Evolutionary conservation across 2,329 filamentous ascomycete genomes (phyloP).

Genomic region (Trichoderma aggressivum): DNA sequence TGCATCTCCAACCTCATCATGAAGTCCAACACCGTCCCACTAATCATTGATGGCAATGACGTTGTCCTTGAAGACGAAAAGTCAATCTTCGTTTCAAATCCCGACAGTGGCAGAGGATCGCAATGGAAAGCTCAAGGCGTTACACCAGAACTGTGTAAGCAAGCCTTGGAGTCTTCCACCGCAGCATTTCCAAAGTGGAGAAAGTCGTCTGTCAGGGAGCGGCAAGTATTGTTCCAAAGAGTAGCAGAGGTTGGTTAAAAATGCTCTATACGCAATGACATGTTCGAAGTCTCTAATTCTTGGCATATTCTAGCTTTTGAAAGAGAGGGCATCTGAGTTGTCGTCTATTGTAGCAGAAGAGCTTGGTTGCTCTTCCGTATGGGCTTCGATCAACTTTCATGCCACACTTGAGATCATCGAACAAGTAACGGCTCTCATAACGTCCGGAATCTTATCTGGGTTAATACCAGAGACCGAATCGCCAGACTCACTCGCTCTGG

Average conservation of each 20-base stretch:
- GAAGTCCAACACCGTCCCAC: background rate
- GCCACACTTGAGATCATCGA: conserved; percentile 2
- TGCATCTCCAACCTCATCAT: background rate
- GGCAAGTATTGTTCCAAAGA: background rate
- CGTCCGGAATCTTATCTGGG: background rate
- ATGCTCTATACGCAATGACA: background rate
- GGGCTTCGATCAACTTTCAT: background rate
- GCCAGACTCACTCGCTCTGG: conserved; percentile 6
- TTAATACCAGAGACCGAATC: background rate
- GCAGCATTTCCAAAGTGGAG: conserved; percentile 10
- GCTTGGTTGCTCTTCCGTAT: background rate
- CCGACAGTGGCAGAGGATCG: background rate
- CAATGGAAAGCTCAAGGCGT: conserved; percentile 14
- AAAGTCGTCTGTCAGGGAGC: background rate
- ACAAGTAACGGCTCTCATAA: background rate
- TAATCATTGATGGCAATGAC: conserved; percentile 18
- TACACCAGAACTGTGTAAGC: background rate
- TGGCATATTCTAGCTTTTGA: background rate
- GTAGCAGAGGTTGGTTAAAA: background rate
- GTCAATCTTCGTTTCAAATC: background rate
- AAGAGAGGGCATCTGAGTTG: conserved; percentile 1
- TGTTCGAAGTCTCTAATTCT: background rate
- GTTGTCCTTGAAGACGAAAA: background rate
- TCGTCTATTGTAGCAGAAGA: background rate
- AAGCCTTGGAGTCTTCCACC: background rate